A percentile compares a stretch with the other conserved stretches of the same genome.
phyloP scores from a whole-genome alignment of 768 basidiomycete genomes.

The Suillus clintonianus region DNA sequence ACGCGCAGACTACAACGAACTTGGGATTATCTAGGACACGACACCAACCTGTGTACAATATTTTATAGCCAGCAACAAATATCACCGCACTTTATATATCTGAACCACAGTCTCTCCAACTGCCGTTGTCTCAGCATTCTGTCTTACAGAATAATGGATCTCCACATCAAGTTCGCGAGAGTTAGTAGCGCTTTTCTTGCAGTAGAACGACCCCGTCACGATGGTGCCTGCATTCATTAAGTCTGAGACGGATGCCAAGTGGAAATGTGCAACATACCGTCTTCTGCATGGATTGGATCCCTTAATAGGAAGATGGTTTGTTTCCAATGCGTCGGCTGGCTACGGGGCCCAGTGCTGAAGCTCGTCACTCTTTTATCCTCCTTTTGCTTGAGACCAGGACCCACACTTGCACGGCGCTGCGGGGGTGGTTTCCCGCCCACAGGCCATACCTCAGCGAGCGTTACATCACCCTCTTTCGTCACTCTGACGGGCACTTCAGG shows the following conservation, averaged over 20 bases:
- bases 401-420: constrained; percentile 58
- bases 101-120: constrained; percentile 60
- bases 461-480: constrained; percentile 57
- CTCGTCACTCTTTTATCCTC: constrained; percentile 50
- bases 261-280: constrained; percentile 51
- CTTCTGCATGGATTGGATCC: constrained; percentile 73
- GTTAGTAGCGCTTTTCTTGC: constrained; percentile 77
- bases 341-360: constrained; percentile 90
- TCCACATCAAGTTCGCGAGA: constrained; percentile 90
- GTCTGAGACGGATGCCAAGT: neutral
- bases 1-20: neutral
- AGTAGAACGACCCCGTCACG: constrained; percentile 80
- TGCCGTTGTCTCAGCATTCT: constrained; percentile 33
- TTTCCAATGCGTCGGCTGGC: constrained; percentile 94
- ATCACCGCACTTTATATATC: constrained; percentile 74
- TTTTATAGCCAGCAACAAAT: neutral
- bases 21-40: neutral
- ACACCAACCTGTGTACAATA: neutral
- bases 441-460: constrained; percentile 80
- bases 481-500: constrained; percentile 54
- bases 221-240: constrained; percentile 53
- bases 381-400: constrained; percentile 43
- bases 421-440: constrained; percentile 66
- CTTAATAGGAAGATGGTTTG: constrained; percentile 88
- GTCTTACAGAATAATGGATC: constrained; percentile 70